A percentile compares a stretch with the other conserved stretches of the same genome.
phyloP scores from a whole-genome alignment of 140 eudicot genomes.

The Senecio squalidus region DNA sequence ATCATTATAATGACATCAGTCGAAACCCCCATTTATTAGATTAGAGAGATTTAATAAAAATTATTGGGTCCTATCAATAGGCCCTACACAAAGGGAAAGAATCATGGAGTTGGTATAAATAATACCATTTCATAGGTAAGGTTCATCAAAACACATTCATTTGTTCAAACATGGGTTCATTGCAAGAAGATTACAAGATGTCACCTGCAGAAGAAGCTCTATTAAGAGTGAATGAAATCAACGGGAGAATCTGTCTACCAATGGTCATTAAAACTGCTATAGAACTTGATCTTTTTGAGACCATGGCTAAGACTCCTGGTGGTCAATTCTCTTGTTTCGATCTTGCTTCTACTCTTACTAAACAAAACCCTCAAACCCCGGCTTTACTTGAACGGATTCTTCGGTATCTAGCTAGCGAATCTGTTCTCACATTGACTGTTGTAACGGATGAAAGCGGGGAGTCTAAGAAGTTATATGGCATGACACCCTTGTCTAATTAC shows the following conservation, averaged over 20 bases:
- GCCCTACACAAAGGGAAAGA: no score
- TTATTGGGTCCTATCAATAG: no score
- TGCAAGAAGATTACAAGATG: neutral
- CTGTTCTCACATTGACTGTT: conserved; percentile 23
- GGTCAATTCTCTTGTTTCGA: conserved; percentile 33
- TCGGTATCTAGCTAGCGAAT: conserved; percentile 34
- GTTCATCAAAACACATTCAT: neutral
- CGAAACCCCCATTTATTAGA: no score
- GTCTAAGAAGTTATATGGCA: conserved; percentile 14
- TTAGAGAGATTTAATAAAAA: no score
- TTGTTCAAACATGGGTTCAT: conserved; percentile 12
- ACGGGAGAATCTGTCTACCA: conserved; percentile 13
- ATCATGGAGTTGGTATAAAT: no score
- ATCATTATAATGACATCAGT: no score
- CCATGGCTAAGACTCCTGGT: conserved; percentile 27
- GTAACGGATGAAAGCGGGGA: conserved; percentile 20
- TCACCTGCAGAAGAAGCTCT: conserved; percentile 26
- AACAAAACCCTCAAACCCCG: conserved; percentile 27
- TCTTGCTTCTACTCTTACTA: conserved; percentile 39
- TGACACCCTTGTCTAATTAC: conserved; percentile 14
- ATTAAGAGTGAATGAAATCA: conserved; percentile 10
- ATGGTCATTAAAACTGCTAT: conserved; percentile 39
- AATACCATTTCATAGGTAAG: neutral
- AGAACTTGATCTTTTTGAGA: conserved; percentile 47
- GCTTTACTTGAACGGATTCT: conserved; percentile 44